Base-by-base conservation (phyloP, 169 alveolate genomes). In the Plasmodium gonderi region DNA sequence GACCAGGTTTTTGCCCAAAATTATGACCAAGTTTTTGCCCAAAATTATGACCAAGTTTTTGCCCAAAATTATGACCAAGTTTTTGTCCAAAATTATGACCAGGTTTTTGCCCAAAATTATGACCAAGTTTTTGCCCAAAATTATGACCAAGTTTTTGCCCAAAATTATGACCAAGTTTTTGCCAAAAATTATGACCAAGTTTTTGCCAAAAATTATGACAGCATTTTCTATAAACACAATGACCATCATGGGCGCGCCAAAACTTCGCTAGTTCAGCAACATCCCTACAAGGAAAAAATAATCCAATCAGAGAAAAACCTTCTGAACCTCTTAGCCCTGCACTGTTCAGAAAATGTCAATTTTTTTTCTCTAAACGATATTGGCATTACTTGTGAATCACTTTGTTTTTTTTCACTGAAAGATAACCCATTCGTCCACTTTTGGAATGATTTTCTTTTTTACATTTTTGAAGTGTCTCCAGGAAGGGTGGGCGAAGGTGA, bases 371-470 rank as follows among this genome's bases (percentile, higher is more conserved):
- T 60, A 20, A 85, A 85, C 17, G 92, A 85, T 44, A 64, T 85
- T 12, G 78, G 87, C 67, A 38, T 74, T 8, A 26, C 67, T 4
- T 85, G 92, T 54, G 92, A 72, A 51, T 11, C 92, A 0, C 83
- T 85, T 23, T 72, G 79, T 31, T 75, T 74, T 42, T 85, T 85
- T 42, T 54, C 87, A 9, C 12, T 74, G 17, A 85, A 64, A 31
- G 72, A 85, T 4, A 85, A 85, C 47, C 92, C 92, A 9, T 85
- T 85, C 23, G 20, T 45, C 20, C 87, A 75, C 36, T 85, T 51
- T 20, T 85, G 92, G 92, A 85, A 85, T 85, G 67, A 20, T 2
- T 36, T 85, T 38, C 92, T 85, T 14, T 76, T 77, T 26, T 77
- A 72, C 67, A 64, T 75, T 12, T 85, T 85, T 31, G 92, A 77